Evolutionary conservation across 202 grass and related monocot genomes (phyloP), one percentile per base, ranked within the genome.

Genomic region (Alloteropsis angusta): DNA sequence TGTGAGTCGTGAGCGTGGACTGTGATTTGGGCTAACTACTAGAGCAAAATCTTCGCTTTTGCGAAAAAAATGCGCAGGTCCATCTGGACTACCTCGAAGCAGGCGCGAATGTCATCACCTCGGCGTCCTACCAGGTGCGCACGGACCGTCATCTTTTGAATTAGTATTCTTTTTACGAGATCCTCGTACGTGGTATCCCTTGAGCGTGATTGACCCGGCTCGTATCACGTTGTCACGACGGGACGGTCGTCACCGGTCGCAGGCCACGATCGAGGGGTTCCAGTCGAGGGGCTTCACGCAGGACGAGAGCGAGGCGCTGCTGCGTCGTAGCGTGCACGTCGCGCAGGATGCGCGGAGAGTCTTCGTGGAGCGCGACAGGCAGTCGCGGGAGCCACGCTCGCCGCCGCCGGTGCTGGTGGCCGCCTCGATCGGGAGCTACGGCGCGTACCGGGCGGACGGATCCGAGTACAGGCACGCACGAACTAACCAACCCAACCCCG

Each of bases 181-280:
- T 6, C 43, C 2, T 32, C 21, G 10, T 21, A 4, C 21, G 28
- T 30, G 28, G 28, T 30, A 30, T 30, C 14, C 14, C 22, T 14
- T 32, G 39, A 9, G 26, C 7, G 46, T 2, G 9, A 13, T 35
- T 37, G 68, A 35, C 28, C 30, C 15, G 58, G 56, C 56, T 60
- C 56, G 25, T 49, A 3, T 34, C 66, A 34, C 42, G 4, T 32
- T 35, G 43, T 26, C 71, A 43, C 65, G 65, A 46, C 1, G 21
- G 7, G 9, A 5, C 14, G 62, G 61, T 22, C 18, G 4, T 62
- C 18, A 3, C 52, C 32, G 58, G 25, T 7, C 5, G 74, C 76
- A 80, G 83, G 84, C 84, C 53, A 86, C 77, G 61, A 75, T 86
- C 13, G 34, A 81, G 62, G 77, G 71, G 35, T 85, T 80, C 76